Evolutionary conservation across 2,329 filamentous ascomycete genomes (phyloP).

Genomic region (Fusarium subtropicale): DNA sequence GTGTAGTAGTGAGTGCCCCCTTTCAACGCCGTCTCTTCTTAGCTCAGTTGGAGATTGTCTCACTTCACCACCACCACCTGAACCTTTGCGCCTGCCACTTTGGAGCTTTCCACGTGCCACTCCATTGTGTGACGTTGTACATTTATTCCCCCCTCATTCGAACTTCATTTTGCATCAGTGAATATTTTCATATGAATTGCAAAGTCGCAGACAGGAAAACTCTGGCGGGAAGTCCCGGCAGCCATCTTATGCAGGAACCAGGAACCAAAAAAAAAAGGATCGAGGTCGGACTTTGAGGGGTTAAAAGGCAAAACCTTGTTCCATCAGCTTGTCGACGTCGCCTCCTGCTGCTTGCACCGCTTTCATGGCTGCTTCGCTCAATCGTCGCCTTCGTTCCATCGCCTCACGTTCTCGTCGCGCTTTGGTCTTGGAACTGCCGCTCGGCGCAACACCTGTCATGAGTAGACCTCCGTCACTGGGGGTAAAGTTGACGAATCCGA

Average conservation of each 20-base stretch:
- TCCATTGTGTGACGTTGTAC: background rate
- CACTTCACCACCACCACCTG: conserved; percentile 35
- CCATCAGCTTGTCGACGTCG: conserved; percentile 66
- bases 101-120: conserved; percentile 8
- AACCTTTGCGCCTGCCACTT: conserved; percentile 11
- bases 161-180: conserved; percentile 2
- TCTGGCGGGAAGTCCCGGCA: conserved; percentile 13
- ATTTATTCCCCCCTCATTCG: background rate
- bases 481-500: conserved; percentile 91
- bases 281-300: conserved; percentile 4
- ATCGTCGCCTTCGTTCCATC: conserved; percentile 75
- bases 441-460: conserved; percentile 90
- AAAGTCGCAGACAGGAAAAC: conserved; percentile 5
- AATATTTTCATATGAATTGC: conserved; percentile 3
- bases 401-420: conserved; percentile 91
- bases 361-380: conserved; percentile 76
- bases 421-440: conserved; percentile 93
- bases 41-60: conserved; percentile 25
- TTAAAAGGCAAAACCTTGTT: conserved; percentile 62
- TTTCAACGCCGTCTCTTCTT: conserved; percentile 16
- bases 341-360: conserved; percentile 78
- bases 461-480: conserved; percentile 81
- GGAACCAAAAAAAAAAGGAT: conserved; percentile 12
- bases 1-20: background rate
- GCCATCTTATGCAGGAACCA: conserved; percentile 30